These are phyloP conservation scores for Saccharomycopsis fermentans DNA, from an alignment of 805 yeast species.

Conservation along the genomic window DNA sequence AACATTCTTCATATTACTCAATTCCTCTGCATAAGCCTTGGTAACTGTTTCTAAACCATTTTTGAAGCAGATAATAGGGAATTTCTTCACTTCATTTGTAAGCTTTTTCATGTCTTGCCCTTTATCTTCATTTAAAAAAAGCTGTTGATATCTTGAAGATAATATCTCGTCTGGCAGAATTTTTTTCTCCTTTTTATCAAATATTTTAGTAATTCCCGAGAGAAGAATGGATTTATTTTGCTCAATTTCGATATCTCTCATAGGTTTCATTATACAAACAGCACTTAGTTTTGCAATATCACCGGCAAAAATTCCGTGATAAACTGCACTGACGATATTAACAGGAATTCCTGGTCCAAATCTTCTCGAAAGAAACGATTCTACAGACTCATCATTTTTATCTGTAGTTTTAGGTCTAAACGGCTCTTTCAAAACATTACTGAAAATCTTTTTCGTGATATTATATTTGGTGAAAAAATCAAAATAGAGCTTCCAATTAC, in stretches of 20 bases:
- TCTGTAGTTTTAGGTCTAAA: not conserved
- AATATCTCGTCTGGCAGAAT: not conserved
- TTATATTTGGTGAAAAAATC: constrained; percentile 30
- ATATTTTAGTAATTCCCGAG: not conserved
- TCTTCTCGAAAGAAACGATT: constrained; percentile 54
- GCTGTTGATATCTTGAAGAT: not conserved
- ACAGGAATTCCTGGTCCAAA: constrained; percentile 44
- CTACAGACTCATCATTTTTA: constrained; percentile 58
- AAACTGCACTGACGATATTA: constrained; percentile 61
- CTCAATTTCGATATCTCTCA: constrained; percentile 29
- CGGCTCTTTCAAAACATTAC: constrained; percentile 38
- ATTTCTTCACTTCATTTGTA: constrained; percentile 26
- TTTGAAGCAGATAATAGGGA: constrained; percentile 51
- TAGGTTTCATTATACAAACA: constrained; percentile 10
- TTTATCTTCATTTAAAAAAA: not conserved
- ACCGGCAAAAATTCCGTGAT: constrained; percentile 91
- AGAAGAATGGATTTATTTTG: constrained; percentile 30
- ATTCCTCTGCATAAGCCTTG: constrained; percentile 28
- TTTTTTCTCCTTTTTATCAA: not conserved
- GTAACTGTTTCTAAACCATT: constrained; percentile 52
- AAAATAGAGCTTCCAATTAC: constrained; percentile 24
- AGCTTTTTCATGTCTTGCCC: constrained; percentile 28
- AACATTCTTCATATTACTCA: constrained; percentile 34
- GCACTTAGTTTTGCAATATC: constrained; percentile 53
- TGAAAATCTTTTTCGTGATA: constrained; percentile 34